Evolutionary conservation across 495 filamentous ascomycete species (phyloP).

Genomic region (Endocarpon pusillum): DNA sequence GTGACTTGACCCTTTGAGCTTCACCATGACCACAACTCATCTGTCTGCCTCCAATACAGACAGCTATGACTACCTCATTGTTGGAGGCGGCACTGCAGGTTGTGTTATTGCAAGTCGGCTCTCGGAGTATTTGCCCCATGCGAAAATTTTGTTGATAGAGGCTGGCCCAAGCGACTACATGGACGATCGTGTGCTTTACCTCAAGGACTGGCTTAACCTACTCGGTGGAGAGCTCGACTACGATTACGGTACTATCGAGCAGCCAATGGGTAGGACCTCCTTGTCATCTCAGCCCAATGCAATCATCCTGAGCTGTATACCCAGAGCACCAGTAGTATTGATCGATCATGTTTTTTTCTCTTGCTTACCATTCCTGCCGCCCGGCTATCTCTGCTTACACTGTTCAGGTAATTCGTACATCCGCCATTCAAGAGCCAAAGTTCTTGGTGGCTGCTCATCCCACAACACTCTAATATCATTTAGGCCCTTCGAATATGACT

Average conservation of each 20-base stretch:
- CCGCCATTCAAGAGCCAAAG: conserved; percentile 69
- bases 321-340: neutral
- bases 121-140: conserved; percentile 48
- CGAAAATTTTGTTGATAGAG: conserved; percentile 47
- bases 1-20: too few species aligned
- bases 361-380: too few species aligned
- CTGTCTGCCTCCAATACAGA: conserved; percentile 40
- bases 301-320: conserved; percentile 3
- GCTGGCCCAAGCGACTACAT: conserved; percentile 44
- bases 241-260: conserved; percentile 72
- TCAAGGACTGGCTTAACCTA: conserved; percentile 64
- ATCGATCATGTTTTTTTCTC: neutral
- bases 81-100: conserved; percentile 77
- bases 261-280: conserved; percentile 46
- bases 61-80: conserved; percentile 71
- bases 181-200: conserved; percentile 52
- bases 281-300: too few species aligned
- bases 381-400: conserved; percentile 6
- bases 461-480: conserved; percentile 82
- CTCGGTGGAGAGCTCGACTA: conserved; percentile 72
- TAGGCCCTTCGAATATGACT: conserved; percentile 66
- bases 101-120: conserved; percentile 65
- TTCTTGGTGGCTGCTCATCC: conserved; percentile 69
- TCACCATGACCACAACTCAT: conserved; percentile 42
- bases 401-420: conserved; percentile 59